Conservation (phyloP, 2,329 filamentous ascomycete species). For the Cladorrhinum sp. region DNA sequence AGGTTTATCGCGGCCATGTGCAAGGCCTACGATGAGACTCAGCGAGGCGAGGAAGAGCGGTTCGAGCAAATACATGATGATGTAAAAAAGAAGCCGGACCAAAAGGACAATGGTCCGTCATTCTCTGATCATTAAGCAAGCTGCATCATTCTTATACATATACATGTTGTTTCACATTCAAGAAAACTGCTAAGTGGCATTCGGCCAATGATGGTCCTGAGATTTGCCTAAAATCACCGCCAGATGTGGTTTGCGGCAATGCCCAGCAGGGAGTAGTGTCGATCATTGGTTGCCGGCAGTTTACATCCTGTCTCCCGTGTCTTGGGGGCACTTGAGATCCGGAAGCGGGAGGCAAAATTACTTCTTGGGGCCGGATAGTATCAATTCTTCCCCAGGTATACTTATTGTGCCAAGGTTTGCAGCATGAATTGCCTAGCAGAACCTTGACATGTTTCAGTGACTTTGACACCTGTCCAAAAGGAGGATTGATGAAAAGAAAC, state of each 20-base stretch:
- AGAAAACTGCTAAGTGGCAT: not conserved
- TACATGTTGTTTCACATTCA: not conserved
- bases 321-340: not conserved
- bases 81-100: not conserved
- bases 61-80: not conserved
- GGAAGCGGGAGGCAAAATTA: not conserved
- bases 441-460: too few relatives aligned
- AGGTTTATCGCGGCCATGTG: not conserved
- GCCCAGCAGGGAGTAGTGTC: not conserved
- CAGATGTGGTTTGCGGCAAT: not conserved
- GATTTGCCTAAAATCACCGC: conserved; percentile 1
- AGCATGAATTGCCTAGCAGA: too few relatives aligned
- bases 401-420: too few relatives aligned
- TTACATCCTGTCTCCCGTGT: not conserved
- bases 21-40: not conserved
- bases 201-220: not conserved
- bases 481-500: too few relatives aligned
- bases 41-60: not conserved
- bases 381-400: too few relatives aligned
- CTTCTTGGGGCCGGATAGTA: too few relatives aligned
- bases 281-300: not conserved
- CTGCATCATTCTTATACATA: not conserved
- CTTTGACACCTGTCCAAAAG: too few relatives aligned
- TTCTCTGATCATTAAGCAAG: not conserved
- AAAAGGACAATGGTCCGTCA: too few relatives aligned